These are phyloP conservation scores for Tricholoma sp. DNA, from an alignment of 768 basidiomycete genomes.

Conservation along the genomic window DNA sequence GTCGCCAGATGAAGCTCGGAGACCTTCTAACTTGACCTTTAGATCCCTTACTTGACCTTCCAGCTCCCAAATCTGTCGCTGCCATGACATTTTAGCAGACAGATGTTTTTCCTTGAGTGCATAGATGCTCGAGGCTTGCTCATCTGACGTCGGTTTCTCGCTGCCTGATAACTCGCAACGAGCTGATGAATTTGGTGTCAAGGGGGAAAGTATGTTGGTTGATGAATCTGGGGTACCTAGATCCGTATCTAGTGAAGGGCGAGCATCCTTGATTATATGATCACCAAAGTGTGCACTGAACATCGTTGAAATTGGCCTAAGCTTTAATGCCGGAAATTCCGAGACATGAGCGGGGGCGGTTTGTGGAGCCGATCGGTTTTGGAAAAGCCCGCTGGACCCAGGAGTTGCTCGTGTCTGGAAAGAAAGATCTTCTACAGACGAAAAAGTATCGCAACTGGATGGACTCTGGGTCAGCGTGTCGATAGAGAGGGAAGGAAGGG, in stretches of 20 bases:
- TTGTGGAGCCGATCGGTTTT: slow-evolving; percentile 30
- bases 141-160: slow-evolving; percentile 29
- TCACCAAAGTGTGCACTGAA: slow-evolving; percentile 69
- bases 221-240: slow-evolving; percentile 47
- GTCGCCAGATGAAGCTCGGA: slow-evolving; percentile 34
- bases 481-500: slow-evolving; percentile 38
- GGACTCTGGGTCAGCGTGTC: slow-evolving; percentile 26
- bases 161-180: slow-evolving; percentile 20
- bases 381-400: slow-evolving; percentile 18
- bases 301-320: slow-evolving; percentile 71
- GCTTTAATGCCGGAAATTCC: slow-evolving; percentile 61
- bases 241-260: slow-evolving; percentile 36
- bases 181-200: slow-evolving; percentile 15
- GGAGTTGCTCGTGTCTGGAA: slow-evolving; percentile 18
- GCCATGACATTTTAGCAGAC: slow-evolving; percentile 58
- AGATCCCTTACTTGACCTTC: slow-evolving; percentile 70
- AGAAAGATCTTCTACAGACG: slow-evolving; percentile 17
- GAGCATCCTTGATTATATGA: slow-evolving; percentile 33
- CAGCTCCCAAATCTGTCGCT: slow-evolving; percentile 69
- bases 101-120: slow-evolving; percentile 58
- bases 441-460: slow-evolving; percentile 14
- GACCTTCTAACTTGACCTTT: slow-evolving; percentile 60
- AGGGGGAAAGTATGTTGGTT: slow-evolving; percentile 41
- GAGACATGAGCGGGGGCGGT: slow-evolving; percentile 63
- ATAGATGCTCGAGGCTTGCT: slow-evolving; percentile 42